Percentiles rank a stretch among this genome's conserved stretches.
These are phyloP conservation scores for Kodamaea derodonti DNA, from an alignment of 1,139 yeast genomes.

Conservation along the genomic window DNA sequence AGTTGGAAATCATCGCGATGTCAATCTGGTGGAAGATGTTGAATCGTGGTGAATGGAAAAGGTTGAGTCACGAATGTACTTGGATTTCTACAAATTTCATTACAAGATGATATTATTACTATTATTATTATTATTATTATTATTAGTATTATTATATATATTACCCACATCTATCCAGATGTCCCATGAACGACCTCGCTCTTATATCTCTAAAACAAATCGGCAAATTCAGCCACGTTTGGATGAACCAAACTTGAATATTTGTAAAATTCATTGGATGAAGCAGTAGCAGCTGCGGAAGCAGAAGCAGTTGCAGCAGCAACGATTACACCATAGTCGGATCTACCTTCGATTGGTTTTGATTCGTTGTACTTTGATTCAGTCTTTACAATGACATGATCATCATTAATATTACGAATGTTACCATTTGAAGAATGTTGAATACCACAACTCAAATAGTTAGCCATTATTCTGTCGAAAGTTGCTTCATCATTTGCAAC, in stretches of 20 bases:
- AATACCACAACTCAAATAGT: constrained; percentile 38
- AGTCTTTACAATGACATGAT: constrained; percentile 8
- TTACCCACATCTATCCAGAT: constrained; percentile 1
- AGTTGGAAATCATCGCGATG: too few species aligned
- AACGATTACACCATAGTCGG: constrained; percentile 2
- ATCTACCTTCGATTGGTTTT: constrained; percentile 6
- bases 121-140: constrained; percentile 1
- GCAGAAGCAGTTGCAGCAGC: constrained; percentile 7
- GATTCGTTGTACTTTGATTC: constrained; percentile 1
- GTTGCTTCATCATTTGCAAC: constrained; percentile 49
- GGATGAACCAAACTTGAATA: constrained; percentile 35
- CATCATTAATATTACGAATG: constrained; percentile 11
- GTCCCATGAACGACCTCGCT: background rate
- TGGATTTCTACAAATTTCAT: too few species aligned
- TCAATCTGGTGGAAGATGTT: too few species aligned
- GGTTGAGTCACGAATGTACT: too few species aligned
- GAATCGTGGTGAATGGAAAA: too few species aligned
- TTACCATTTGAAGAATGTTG: constrained; percentile 22
- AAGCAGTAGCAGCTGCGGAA: constrained; percentile 7
- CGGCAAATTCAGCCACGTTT: constrained; percentile 47
- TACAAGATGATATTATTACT: background rate
- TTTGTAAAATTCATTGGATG: constrained; percentile 7
- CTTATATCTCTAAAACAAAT: constrained; percentile 28
- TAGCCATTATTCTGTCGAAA: constrained; percentile 40
- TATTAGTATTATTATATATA: background rate